These are phyloP conservation scores for Trypanosoma lewisi DNA, from an alignment of 208 protist species.

Conservation along the genomic window DNA sequence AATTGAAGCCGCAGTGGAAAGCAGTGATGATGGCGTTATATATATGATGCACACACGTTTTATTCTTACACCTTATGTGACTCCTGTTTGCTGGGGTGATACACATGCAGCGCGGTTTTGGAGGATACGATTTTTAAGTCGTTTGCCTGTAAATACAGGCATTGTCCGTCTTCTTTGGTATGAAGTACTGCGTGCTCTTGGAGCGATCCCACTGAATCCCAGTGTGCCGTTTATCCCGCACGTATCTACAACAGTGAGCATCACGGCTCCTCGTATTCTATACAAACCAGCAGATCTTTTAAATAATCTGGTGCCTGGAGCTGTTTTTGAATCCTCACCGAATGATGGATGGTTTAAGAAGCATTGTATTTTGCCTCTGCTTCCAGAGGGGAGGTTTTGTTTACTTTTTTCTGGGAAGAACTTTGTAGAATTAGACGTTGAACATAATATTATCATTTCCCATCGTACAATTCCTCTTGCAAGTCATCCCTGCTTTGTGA, in stretches of 20 bases:
- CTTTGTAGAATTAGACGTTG: constrained; percentile 50
- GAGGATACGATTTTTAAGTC: constrained; percentile 49
- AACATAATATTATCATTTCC: constrained; percentile 11
- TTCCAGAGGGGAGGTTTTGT: constrained; percentile 23
- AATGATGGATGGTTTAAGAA: constrained; percentile 32
- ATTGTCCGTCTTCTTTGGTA: constrained; percentile 65
- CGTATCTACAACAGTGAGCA: constrained; percentile 13
- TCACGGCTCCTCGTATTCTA: constrained; percentile 24
- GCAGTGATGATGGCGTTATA: constrained; percentile 48
- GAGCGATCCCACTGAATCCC: constrained; percentile 18
- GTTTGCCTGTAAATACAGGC: constrained; percentile 41
- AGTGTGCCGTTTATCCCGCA: constrained; percentile 2
- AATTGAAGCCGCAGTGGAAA: constrained; percentile 45
- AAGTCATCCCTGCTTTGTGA: constrained; percentile 38
- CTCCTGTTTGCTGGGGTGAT: constrained; percentile 34
- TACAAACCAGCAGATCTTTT: constrained; percentile 20
- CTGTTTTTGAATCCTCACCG: constrained; percentile 26
- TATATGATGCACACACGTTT: constrained; percentile 28
- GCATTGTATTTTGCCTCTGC: constrained; percentile 49
- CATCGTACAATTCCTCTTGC: constrained; percentile 19
- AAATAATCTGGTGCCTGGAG: constrained; percentile 6
- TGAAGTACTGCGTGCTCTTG: constrained; percentile 19
- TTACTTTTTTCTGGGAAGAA: constrained; percentile 53
- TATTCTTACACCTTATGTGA: constrained; percentile 12
- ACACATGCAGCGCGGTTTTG: constrained; percentile 55